Evolutionary conservation across 306 rosid genomes (phyloP).

Genomic region (Vicia villosa): DNA sequence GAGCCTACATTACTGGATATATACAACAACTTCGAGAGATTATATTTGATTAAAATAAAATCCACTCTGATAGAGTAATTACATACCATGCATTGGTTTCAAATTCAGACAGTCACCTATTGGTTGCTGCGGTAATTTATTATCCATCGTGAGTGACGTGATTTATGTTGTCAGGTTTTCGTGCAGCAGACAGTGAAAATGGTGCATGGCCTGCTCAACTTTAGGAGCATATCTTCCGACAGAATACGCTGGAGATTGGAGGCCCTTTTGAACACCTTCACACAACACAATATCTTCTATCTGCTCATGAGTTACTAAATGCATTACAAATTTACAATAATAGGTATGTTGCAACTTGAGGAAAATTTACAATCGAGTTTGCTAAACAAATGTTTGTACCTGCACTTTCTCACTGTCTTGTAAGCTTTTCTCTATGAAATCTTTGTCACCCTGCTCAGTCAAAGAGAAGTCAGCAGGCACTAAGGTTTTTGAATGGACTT

Average conservation of each 20-base stretch:
- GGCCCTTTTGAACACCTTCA: conserved; percentile 87
- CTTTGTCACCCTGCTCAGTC: conserved; percentile 58
- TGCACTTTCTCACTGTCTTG: conserved; percentile 83
- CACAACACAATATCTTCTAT: conserved; percentile 73
- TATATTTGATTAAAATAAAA: neutral
- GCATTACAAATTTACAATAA: too few species aligned
- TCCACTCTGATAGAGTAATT: neutral
- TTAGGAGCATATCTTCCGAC: conserved; percentile 81
- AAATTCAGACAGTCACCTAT: conserved; percentile 6
- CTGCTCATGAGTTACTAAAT: conserved; percentile 48
- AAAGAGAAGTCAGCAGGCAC: neutral
- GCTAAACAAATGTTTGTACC: conserved; percentile 47
- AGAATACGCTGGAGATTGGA: conserved; percentile 71
- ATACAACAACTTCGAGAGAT: neutral
- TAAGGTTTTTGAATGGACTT: conserved; percentile 12
- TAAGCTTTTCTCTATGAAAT: conserved; percentile 66
- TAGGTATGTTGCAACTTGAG: neutral
- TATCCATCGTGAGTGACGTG: neutral
- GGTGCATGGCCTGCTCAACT: conserved; percentile 92
- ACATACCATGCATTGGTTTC: conserved; percentile 13
- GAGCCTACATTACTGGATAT: neutral
- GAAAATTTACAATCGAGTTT: neutral
- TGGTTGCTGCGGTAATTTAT: neutral
- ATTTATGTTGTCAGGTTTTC: conserved; percentile 43
- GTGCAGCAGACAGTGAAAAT: conserved; percentile 75